These are phyloP conservation scores for Phytophthora vignae DNA, from an alignment of 352 stramenopile species.

Conservation along the genomic window DNA sequence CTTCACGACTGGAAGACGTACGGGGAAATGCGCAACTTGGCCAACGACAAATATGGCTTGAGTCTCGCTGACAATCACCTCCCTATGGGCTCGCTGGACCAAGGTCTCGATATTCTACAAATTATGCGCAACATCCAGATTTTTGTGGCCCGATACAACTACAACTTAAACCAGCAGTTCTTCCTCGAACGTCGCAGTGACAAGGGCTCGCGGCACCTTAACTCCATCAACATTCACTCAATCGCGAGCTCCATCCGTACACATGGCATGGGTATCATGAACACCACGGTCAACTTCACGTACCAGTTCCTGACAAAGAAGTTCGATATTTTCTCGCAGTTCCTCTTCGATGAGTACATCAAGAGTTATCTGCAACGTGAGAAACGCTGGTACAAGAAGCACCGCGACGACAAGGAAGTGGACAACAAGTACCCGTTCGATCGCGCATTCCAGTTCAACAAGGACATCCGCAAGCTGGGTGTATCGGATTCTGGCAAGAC, in stretches of 20 bases:
- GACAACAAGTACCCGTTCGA: slow-evolving; percentile 95
- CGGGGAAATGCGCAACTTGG: slow-evolving; percentile 93
- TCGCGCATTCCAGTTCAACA: slow-evolving; percentile 93
- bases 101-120: slow-evolving; percentile 94
- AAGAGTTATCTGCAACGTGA: slow-evolving; percentile 94
- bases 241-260: slow-evolving; percentile 93
- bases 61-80: slow-evolving; percentile 92
- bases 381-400: slow-evolving; percentile 94
- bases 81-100: slow-evolving; percentile 93
- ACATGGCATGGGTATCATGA: slow-evolving; percentile 97
- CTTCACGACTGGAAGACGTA: slow-evolving; percentile 97
- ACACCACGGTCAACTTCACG: slow-evolving; percentile 96
- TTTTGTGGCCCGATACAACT: slow-evolving; percentile 93
- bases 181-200: slow-evolving; percentile 94
- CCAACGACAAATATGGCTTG: slow-evolving; percentile 94
- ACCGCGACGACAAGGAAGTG: slow-evolving; percentile 88
- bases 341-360: slow-evolving; percentile 95
- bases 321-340: slow-evolving; percentile 92
- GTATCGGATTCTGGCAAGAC: slow-evolving; percentile 88
- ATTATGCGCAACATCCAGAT: slow-evolving; percentile 97
- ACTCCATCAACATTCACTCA: slow-evolving; percentile 94
- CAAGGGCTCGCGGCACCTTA: slow-evolving; percentile 92
- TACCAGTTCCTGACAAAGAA: slow-evolving; percentile 95
- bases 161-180: slow-evolving; percentile 96
- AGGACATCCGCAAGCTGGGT: slow-evolving; percentile 89